A percentile compares a stretch with the other conserved stretches of the same genome.
Conservation (phyloP, 139 green algal species). For the Tetradesmus lagerheimii region DNA sequence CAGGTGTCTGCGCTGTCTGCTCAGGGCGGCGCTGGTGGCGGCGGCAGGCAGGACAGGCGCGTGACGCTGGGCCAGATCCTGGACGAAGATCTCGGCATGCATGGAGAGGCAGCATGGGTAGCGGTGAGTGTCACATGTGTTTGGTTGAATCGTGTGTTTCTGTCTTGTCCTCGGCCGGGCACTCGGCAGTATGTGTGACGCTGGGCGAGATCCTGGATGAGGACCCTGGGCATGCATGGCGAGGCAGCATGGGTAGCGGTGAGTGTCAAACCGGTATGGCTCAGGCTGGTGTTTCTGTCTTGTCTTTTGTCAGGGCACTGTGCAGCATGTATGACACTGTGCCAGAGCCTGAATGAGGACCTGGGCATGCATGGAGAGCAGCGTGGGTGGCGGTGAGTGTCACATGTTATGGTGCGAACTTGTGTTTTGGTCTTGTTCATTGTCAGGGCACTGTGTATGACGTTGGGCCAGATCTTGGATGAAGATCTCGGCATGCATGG, state of each 20-base stretch:
- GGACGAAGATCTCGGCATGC: constrained; percentile 83
- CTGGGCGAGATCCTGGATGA: too few relatives aligned
- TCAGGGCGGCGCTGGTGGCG: constrained; percentile 57
- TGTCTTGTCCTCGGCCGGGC: too few relatives aligned
- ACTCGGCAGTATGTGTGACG: too few relatives aligned
- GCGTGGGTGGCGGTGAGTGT: constrained; percentile 71
- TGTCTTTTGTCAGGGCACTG: too few relatives aligned
- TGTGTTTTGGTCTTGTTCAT: too few relatives aligned
- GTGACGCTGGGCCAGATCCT: constrained; percentile 80
- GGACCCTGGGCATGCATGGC: too few relatives aligned
- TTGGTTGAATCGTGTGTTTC: not conserved
- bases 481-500: constrained; percentile 58
- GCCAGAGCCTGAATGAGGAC: too few relatives aligned
- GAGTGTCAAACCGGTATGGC: not conserved
- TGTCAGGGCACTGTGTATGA: constrained; percentile 58
- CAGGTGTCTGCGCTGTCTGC: constrained; percentile 59
- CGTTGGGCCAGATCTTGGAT: too few relatives aligned
- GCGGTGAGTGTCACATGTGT: constrained; percentile 52
- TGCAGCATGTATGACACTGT: too few relatives aligned
- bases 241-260: constrained; percentile 71
- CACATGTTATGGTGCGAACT: too few relatives aligned
- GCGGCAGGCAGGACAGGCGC: constrained; percentile 71
- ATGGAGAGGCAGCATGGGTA: constrained; percentile 78
- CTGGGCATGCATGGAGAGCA: constrained; percentile 60
- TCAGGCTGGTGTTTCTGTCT: not conserved